Conservation (phyloP, 805 yeast species). For the Starmera amethionina region DNA sequence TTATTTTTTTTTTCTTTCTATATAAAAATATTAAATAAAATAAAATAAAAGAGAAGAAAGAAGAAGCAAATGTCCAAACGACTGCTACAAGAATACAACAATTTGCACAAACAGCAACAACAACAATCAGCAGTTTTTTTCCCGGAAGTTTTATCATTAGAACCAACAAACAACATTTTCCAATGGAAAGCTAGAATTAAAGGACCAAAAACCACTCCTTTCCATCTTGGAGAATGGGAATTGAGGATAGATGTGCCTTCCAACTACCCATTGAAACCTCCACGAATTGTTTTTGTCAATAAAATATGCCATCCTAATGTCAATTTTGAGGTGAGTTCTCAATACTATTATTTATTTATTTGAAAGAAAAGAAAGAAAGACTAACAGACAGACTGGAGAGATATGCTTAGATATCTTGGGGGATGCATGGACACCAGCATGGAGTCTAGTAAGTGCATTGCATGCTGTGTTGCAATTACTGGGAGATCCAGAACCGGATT, state of each 20-base stretch:
- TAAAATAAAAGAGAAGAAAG: background rate
- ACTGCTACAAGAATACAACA: conserved; percentile 26
- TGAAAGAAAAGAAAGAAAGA: no score
- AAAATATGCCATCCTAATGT: conserved; percentile 41
- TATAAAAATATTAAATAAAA: background rate
- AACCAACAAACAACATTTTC: conserved; percentile 39
- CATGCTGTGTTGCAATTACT: conserved; percentile 49
- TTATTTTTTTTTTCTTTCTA: background rate
- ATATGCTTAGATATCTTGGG: conserved; percentile 62
- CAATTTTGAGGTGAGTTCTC: conserved; percentile 18
- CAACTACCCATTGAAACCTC: conserved; percentile 53
- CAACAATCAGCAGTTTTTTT: no score
- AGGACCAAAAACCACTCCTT: conserved; percentile 46
- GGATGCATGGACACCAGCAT: conserved; percentile 63
- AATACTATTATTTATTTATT: no score
- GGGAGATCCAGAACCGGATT: conserved; percentile 59
- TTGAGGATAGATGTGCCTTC: conserved; percentile 34
- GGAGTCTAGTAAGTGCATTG: conserved; percentile 48
- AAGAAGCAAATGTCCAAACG: conserved; percentile 15
- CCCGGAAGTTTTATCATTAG: conserved; percentile 27
- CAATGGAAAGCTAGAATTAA: conserved; percentile 41
- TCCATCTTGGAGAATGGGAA: conserved; percentile 41
- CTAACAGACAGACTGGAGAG: conserved; percentile 39
- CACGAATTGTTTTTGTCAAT: conserved; percentile 35
- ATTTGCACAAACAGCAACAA: conserved; percentile 12